Percentiles rank a stretch among this genome's conserved stretches.
Evolutionary conservation across 257 asterid genomes (phyloP).

Genomic region (Ophiorrhiza pumila): DNA sequence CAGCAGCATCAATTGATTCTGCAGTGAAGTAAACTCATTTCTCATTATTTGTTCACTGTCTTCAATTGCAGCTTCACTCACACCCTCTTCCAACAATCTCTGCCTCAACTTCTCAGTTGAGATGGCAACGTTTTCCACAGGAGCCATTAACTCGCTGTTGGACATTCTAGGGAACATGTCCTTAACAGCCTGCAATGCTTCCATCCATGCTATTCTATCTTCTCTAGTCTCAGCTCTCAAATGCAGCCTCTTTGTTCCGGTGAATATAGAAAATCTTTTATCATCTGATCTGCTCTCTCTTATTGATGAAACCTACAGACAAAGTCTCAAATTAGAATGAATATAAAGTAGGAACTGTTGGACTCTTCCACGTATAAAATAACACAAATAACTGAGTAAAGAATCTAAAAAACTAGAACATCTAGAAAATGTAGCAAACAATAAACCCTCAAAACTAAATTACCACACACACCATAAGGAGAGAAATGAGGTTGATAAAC

Average conservation of each 20-base stretch:
- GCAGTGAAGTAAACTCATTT: slow-evolving; percentile 74
- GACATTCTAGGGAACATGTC: slow-evolving; percentile 95
- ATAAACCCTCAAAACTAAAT: neutral
- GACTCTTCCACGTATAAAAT: neutral
- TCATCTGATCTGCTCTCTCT: slow-evolving; percentile 90
- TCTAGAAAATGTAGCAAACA: too few relatives aligned
- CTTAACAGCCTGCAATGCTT: slow-evolving; percentile 85
- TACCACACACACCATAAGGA: neutral
- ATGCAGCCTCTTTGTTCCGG: slow-evolving; percentile 93
- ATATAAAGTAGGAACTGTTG: neutral
- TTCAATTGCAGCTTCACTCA: slow-evolving; percentile 62
- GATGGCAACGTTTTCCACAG: slow-evolving; percentile 53
- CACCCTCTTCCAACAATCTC: slow-evolving; percentile 69
- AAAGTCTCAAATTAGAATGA: slow-evolving; percentile 25
- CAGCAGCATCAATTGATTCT: slow-evolving; percentile 64
- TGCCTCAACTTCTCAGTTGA: slow-evolving; percentile 80
- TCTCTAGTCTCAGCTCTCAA: slow-evolving; percentile 87
- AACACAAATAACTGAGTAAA: neutral
- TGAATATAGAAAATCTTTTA: slow-evolving; percentile 82
- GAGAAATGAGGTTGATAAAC: neutral
- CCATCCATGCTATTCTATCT: slow-evolving; percentile 78
- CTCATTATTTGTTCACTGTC: slow-evolving; percentile 82
- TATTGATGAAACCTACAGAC: slow-evolving; percentile 75
- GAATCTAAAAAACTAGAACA: neutral
- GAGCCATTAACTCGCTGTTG: slow-evolving; percentile 92